phyloP scores from a whole-genome alignment of 225 moss, liverwort and hornwort species.

The Neckera pumila region DNA sequence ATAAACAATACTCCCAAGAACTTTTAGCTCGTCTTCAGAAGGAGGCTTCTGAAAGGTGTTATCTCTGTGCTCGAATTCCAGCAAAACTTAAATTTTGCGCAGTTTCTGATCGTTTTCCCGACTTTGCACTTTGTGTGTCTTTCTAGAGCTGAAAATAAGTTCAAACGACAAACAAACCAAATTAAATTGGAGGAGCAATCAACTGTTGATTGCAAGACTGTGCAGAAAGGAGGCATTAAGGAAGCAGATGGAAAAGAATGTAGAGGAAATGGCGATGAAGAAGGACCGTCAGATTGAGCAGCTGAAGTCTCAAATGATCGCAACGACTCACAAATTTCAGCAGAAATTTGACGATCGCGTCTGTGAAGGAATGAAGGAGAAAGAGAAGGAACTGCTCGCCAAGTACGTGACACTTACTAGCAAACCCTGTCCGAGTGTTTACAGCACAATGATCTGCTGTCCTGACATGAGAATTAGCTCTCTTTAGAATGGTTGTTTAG shows the following conservation, averaged over 20 bases:
- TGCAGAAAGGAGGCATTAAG: conserved; percentile 56
- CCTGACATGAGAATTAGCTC: neutral
- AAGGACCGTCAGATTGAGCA: conserved; percentile 45
- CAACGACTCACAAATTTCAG: conserved; percentile 33
- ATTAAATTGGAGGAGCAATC: neutral
- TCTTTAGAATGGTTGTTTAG: neutral
- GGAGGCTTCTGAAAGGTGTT: conserved; percentile 58
- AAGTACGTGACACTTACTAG: neutral
- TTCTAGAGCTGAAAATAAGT: neutral
- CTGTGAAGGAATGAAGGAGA: conserved; percentile 30
- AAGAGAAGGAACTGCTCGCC: conserved; percentile 43
- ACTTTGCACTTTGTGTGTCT: neutral
- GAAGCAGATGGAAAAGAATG: conserved; percentile 42
- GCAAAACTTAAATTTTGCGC: neutral
- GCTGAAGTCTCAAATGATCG: conserved; percentile 30
- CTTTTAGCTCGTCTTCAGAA: conserved; percentile 57
- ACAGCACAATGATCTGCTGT: neutral
- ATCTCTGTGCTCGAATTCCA: neutral
- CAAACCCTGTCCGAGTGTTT: neutral
- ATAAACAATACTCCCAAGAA: conserved; percentile 61
- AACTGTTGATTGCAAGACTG: neutral
- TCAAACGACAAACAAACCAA: neutral
- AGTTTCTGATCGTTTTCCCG: neutral
- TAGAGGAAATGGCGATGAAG: conserved; percentile 38
- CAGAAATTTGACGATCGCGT: conserved; percentile 41